phyloP scores from a whole-genome alignment of 2,329 filamentous ascomycete genomes.

The Microcyclosporella mali region DNA sequence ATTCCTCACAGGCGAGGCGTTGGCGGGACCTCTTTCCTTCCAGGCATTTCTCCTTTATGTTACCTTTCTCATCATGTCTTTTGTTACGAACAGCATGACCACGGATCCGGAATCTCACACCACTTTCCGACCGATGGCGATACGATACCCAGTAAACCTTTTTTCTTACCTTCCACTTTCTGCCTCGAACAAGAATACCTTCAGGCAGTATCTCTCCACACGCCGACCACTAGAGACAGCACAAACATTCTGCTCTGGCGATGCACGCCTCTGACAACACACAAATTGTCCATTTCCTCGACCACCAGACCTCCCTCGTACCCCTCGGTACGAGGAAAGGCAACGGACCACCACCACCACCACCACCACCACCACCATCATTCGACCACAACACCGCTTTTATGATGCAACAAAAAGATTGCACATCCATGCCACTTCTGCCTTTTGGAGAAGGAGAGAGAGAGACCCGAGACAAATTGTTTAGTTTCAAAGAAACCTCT shows the following conservation, averaged over 20 bases:
- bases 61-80: slow-evolving; percentile 17
- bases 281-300: slow-evolving; percentile 13
- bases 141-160: slow-evolving; percentile 18
- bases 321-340: slow-evolving; percentile 9
- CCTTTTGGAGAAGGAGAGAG: slow-evolving; percentile 3
- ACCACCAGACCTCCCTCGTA: slow-evolving; percentile 10
- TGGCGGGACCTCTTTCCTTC: slow-evolving; percentile 13
- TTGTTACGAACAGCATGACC: slow-evolving; percentile 18
- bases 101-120: slow-evolving; percentile 2
- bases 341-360: slow-evolving; percentile 10
- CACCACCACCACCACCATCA: not conserved
- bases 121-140: slow-evolving; percentile 7
- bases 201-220: slow-evolving; percentile 4
- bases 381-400: slow-evolving; percentile 1
- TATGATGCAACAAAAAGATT: not conserved
- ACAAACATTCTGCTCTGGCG: slow-evolving; percentile 13
- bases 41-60: slow-evolving; percentile 14
- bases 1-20: slow-evolving; percentile 15
- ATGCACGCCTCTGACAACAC: slow-evolving; percentile 10
- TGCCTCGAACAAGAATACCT: slow-evolving; percentile 7
- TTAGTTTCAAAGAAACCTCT: not conserved
- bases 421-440: not conserved
- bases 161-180: slow-evolving; percentile 6
- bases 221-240: slow-evolving; percentile 10
- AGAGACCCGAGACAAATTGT: not conserved